Evolutionary conservation across 352 stramenopile genomes (phyloP).

Genomic region (Blastocystis sp.): DNA sequence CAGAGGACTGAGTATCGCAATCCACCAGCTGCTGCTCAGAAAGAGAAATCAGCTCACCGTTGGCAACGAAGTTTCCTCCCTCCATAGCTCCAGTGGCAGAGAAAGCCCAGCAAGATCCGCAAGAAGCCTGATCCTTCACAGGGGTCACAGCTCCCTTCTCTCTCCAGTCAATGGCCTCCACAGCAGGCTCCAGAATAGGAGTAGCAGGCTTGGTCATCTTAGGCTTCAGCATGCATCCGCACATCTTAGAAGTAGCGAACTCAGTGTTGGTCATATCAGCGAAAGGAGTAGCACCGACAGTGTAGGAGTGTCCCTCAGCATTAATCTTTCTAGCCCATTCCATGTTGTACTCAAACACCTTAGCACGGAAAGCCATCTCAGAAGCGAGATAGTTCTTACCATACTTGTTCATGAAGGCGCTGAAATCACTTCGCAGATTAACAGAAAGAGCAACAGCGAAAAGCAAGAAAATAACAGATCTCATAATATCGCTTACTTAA

Average conservation of each 20-base stretch:
- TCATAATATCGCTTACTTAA: slow-evolving; percentile 51
- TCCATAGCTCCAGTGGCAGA: slow-evolving; percentile 93
- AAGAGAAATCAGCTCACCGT: slow-evolving; percentile 79
- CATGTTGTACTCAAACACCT: slow-evolving; percentile 78
- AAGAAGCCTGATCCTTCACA: slow-evolving; percentile 96
- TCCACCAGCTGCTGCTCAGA: slow-evolving; percentile 96
- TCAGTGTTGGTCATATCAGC: slow-evolving; percentile 88
- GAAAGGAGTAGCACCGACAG: slow-evolving; percentile 83
- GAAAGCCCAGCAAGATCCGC: slow-evolving; percentile 97
- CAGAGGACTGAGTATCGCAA: slow-evolving; percentile 89
- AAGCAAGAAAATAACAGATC: slow-evolving; percentile 46
- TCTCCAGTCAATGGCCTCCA: slow-evolving; percentile 84
- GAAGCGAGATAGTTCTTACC: slow-evolving; percentile 13
- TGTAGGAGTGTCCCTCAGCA: slow-evolving; percentile 73
- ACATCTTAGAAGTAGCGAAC: slow-evolving; percentile 77
- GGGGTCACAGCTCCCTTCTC: slow-evolving; percentile 84
- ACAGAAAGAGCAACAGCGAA: slow-evolving; percentile 31
- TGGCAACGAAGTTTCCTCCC: slow-evolving; percentile 86
- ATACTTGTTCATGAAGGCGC: background rate
- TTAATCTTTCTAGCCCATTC: slow-evolving; percentile 78
- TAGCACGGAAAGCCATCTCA: slow-evolving; percentile 65
- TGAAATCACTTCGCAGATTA: slow-evolving; percentile 10
- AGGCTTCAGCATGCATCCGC: slow-evolving; percentile 68
- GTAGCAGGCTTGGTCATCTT: background rate
- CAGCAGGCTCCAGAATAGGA: background rate